Base-by-base conservation (phyloP, 2,329 filamentous ascomycete species). In the Bipolaris bicolor region DNA sequence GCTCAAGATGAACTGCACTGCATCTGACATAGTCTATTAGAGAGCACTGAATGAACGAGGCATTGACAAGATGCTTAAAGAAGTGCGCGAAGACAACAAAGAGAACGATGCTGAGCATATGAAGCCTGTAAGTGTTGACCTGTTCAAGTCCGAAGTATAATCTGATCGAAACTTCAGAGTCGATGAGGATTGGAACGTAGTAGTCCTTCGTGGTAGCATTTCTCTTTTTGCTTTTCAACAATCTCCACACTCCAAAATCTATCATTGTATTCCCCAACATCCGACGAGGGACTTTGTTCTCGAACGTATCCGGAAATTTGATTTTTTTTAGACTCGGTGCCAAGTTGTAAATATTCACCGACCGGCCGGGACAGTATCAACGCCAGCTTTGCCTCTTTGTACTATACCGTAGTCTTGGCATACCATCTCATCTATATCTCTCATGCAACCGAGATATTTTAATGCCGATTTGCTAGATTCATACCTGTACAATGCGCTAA, bases 21-120 rank as follows among this genome's bases (percentile, higher is more conserved):
- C n/a, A 7, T 34, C 65, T 63, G 24, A 69, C 47, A 16, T 45
- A 4, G 49, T 58, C 11, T 29, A 45, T 52, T 52, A 97, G 93
- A 88, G 87, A 79, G 92, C 89, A 3, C 82, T 99, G 48, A 96
- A 95, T 77, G 88, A 92, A 55, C 86, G 90, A 69, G 95, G 95
- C 55, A 96, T 99, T 73, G 92, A 98, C 77, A 91, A 90, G 69
- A 90, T 98, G 82, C 81, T 99, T 10, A 91, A 93, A 7, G 95
- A 98, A 69, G 94, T 94, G 16, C 84, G 93, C 58, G 92, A 95
- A 65, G 91, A 93, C 71, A 93, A 91, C 69, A 91, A 88, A 69
- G 95, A 98, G 66, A 95, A 91, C 61, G 94, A 98, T 74, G 81
- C 86, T 10, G 82, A 89, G 63, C 85, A 90, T 68, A 81, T 90